These are phyloP conservation scores for Curvularia lunata DNA, from an alignment of 2,329 filamentous ascomycete genomes.

Conservation along the genomic window DNA sequence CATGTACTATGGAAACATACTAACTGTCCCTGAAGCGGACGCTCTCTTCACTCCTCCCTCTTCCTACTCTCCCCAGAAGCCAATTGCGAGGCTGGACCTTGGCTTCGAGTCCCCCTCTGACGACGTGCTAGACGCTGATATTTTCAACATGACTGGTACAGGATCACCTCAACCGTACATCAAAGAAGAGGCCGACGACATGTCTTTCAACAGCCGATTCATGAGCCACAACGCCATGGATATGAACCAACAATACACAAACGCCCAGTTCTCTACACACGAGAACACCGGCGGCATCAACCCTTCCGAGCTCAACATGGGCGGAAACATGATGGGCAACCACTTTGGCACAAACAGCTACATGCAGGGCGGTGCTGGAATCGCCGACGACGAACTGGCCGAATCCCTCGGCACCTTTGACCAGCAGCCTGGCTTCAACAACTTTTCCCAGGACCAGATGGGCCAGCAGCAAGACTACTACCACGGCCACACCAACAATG, in stretches of 20 bases:
- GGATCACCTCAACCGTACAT: slow-evolving; percentile 66
- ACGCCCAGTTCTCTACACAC: slow-evolving; percentile 55
- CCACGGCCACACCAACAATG: slow-evolving; percentile 53
- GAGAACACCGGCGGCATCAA: slow-evolving; percentile 64
- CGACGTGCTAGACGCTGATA: slow-evolving; percentile 52
- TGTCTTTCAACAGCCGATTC: slow-evolving; percentile 60
- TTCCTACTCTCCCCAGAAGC: slow-evolving; percentile 51
- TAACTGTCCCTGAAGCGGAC: slow-evolving; percentile 52
- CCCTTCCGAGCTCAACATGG: slow-evolving; percentile 83
- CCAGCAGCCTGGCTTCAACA: slow-evolving; percentile 49
- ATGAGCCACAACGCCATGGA: slow-evolving; percentile 58
- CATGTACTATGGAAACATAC: slow-evolving; percentile 47
- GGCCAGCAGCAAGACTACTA: slow-evolving; percentile 64
- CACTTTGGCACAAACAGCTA: slow-evolving; percentile 71
- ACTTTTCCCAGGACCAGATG: slow-evolving; percentile 63
- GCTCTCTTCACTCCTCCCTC: slow-evolving; percentile 50
- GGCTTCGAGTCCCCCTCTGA: slow-evolving; percentile 49
- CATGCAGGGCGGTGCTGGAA: slow-evolving; percentile 76
- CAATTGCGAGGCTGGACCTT: slow-evolving; percentile 47
- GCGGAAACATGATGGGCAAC: slow-evolving; percentile 62
- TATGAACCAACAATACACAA: slow-evolving; percentile 58
- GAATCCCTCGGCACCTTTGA: slow-evolving; percentile 68
- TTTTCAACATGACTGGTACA: slow-evolving; percentile 61
- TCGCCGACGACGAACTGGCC: slow-evolving; percentile 86
- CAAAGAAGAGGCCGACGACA: slow-evolving; percentile 71